Conservation (phyloP, 1,284 basidiomycete genomes). For the Butyriboletus regius region DNA sequence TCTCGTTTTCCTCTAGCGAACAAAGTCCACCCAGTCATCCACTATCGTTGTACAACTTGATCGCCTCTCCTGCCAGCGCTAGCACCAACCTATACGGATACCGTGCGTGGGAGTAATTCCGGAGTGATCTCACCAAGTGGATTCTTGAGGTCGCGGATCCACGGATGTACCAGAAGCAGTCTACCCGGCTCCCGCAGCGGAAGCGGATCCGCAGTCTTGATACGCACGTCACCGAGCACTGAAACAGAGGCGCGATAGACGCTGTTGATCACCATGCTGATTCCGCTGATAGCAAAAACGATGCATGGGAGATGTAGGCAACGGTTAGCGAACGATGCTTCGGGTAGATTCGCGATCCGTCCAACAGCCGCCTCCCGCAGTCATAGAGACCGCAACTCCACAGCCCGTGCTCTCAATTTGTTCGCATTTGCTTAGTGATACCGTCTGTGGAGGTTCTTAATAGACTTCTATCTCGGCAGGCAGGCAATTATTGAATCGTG, state of each 20-base stretch:
- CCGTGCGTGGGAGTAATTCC: too few relatives aligned
- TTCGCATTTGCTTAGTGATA: neutral
- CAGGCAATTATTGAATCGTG: constrained; percentile 15
- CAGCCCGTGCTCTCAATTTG: neutral
- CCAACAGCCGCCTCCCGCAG: neutral
- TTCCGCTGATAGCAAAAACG: neutral
- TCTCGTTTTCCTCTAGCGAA: too few relatives aligned
- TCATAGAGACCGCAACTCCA: neutral
- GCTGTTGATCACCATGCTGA: neutral
- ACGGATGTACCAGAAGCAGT: constrained; percentile 4
- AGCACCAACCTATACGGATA: too few relatives aligned
- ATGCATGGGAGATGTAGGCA: constrained; percentile 6
- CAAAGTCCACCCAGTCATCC: too few relatives aligned
- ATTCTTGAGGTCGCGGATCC: constrained; percentile 1
- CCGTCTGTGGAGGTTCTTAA: neutral
- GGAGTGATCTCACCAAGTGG: neutral
- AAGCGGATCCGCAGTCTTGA: neutral
- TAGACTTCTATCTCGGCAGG: constrained; percentile 10
- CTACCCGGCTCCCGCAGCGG: neutral
- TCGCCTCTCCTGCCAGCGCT: too few relatives aligned
- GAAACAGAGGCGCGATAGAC: constrained; percentile 3
- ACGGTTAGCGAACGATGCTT: constrained; percentile 1
- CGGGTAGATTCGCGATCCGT: neutral
- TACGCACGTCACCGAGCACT: neutral
- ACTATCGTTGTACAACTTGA: too few relatives aligned